Evolutionary conservation across 2,329 filamentous ascomycete genomes (phyloP), one percentile per base, ranked within the genome.

Genomic region (Phyllosticta capitalensis): DNA sequence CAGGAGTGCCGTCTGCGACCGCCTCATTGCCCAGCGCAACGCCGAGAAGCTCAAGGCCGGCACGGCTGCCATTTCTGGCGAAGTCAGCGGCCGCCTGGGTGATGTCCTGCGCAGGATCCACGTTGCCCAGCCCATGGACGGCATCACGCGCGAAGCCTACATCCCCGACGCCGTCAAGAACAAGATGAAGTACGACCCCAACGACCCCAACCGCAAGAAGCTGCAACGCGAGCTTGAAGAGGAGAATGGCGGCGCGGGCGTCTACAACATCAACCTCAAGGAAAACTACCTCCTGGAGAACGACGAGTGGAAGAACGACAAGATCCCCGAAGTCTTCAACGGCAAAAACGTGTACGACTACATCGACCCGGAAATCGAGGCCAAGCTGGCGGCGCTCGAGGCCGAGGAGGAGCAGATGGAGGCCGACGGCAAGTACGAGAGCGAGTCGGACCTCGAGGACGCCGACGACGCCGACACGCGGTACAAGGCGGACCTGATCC

Each of bases 261-360:
- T 99, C 54, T 97, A 88, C 83, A 97, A 90, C 73, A 85, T 96
- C 67, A 90, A 99, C 71, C 82, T 97, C 69, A 88, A 90, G 73
- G 77, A 90, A 71, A 89, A 94, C 70, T 99, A 95, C 74, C 76
- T 91, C 17, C 85, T 97, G 63, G 90, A 88, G 64, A 84, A 96
- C 71, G 84, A 88, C 50, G 90, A 94, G 61, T 97, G 94, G 94
- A 96, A 95, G 74, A 84, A 96, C 72, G 95, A 99, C 78, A 90
- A 89, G 76, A 89, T 97, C 59, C 94, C 94, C 30, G 94, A 99
- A 75, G 81, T 96, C 54, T 88, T 92, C 74, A 86, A 97, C 70
- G 94, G 94, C 74, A 92, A 92, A 82, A 99, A 99, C 74, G 89
- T 99, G 61, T 94, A 92, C 77, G 94, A 99, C 75, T 99, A 90